A percentile compares a stretch with the other conserved stretches of the same genome.
Evolutionary conservation across 495 filamentous ascomycete genomes (phyloP).

Genomic region (Glonium stellatum): DNA sequence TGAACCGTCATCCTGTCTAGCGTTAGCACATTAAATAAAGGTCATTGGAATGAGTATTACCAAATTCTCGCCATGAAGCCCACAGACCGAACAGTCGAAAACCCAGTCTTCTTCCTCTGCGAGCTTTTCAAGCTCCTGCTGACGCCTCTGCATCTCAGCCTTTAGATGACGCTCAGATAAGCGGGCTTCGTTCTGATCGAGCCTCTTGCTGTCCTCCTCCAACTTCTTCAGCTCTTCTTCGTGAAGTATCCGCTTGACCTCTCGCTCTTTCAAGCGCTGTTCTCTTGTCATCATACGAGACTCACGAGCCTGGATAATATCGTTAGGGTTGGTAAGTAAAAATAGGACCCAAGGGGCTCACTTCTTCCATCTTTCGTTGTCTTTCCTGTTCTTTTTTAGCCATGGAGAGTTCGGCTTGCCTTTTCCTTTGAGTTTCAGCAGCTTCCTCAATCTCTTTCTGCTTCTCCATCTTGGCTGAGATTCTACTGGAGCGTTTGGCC

Average conservation of each 20-base stretch:
- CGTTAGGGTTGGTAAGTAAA: conserved; percentile 3
- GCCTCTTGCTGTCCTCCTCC: conserved; percentile 66
- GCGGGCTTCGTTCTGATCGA: conserved; percentile 55
- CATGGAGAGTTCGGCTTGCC: conserved; percentile 54
- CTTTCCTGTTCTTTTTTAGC: conserved; percentile 63
- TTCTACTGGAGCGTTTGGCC: conserved; percentile 84
- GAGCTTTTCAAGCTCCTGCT: conserved; percentile 65
- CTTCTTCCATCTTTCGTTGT: conserved; percentile 56
- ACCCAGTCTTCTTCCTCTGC: conserved; percentile 81
- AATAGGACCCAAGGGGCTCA: conserved; percentile 17
- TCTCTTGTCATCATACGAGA: conserved; percentile 79
- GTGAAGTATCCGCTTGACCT: conserved; percentile 68
- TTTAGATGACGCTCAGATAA: conserved; percentile 72
- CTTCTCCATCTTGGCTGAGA: conserved; percentile 72
- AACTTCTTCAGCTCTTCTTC: conserved; percentile 76
- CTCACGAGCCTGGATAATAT: conserved; percentile 54
- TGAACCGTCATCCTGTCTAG: conserved; percentile 71
- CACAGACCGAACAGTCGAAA: conserved; percentile 87
- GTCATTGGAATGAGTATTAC: conserved; percentile 36
- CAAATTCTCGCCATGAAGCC: conserved; percentile 74
- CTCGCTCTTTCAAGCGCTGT: conserved; percentile 73
- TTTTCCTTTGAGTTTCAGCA: conserved; percentile 64
- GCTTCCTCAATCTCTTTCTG: conserved; percentile 66
- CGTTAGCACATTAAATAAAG: conserved; percentile 17
- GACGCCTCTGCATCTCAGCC: conserved; percentile 67